Evolutionary conservation across 1,139 yeast species (phyloP).

Genomic region (Casaregolazyma lundiana): DNA sequence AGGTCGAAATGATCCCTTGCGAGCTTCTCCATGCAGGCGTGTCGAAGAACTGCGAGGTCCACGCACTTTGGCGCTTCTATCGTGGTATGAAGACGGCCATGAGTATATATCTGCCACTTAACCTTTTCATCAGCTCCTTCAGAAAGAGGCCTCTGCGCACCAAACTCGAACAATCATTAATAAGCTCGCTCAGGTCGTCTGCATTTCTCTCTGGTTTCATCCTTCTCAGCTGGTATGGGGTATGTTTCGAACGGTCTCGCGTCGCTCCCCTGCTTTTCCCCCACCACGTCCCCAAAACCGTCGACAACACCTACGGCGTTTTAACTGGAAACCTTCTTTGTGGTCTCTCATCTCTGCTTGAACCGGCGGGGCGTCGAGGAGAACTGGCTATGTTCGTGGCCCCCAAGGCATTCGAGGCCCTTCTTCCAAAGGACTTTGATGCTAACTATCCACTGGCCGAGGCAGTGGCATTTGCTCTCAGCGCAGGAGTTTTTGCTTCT

Average conservation of each 20-base stretch:
- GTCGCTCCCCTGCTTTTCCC: slow-evolving; percentile 33
- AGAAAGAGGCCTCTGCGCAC: slow-evolving; percentile 4
- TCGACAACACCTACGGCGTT: slow-evolving; percentile 38
- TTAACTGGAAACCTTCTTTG: slow-evolving; percentile 35
- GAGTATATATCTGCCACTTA: slow-evolving; percentile 29
- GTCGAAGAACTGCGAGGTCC: slow-evolving; percentile 36
- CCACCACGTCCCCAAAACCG: slow-evolving; percentile 25
- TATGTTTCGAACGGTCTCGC: slow-evolving; percentile 38
- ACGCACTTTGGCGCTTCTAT: slow-evolving; percentile 37
- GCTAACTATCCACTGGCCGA: slow-evolving; percentile 27
- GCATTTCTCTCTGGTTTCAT: slow-evolving; percentile 39
- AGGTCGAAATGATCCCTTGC: slow-evolving; percentile 38
- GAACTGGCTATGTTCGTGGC: slow-evolving; percentile 42
- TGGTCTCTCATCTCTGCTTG: slow-evolving; percentile 39
- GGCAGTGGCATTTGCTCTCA: slow-evolving; percentile 32
- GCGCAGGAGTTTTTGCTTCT: slow-evolving; percentile 33
- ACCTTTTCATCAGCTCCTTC: slow-evolving; percentile 17
- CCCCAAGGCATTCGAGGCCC: slow-evolving; percentile 39
- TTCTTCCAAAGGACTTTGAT: slow-evolving; percentile 30
- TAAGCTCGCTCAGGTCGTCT: slow-evolving; percentile 34
- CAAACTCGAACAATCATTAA: slow-evolving; percentile 10
- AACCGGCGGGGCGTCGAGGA: slow-evolving; percentile 36
- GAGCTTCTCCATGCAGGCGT: slow-evolving; percentile 36
- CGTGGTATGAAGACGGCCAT: slow-evolving; percentile 38
- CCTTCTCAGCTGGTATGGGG: slow-evolving; percentile 39